phyloP scores from a whole-genome alignment of 306 rosid species.

The Astragalus glycyphyllos region DNA sequence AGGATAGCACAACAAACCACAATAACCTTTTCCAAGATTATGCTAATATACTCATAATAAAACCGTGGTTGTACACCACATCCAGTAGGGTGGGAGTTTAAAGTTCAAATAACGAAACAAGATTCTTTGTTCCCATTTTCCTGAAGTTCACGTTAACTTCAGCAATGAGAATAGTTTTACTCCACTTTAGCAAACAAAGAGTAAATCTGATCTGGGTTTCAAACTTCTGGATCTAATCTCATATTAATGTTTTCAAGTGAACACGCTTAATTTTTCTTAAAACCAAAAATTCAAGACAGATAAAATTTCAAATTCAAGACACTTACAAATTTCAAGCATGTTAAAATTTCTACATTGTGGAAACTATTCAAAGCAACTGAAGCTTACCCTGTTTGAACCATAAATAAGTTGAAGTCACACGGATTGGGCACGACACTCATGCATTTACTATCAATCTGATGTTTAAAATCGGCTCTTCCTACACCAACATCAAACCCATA shows the following conservation, averaged over 20 bases:
- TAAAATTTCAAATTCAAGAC: too few species aligned
- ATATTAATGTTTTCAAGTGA: constrained; percentile 31
- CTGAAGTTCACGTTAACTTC: constrained; percentile 23
- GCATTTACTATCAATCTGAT: constrained; percentile 97
- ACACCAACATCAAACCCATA: constrained; percentile 67
- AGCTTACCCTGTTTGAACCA: constrained; percentile 94
- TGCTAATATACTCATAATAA: neutral
- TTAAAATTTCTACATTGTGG: constrained; percentile 7
- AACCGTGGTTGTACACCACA: constrained; percentile 9
- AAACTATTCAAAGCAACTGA: constrained; percentile 27
- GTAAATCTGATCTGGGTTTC: constrained; percentile 27
- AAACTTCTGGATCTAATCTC: constrained; percentile 9
- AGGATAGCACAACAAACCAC: constrained; percentile 15
- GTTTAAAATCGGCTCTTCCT: constrained; percentile 81
- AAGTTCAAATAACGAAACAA: constrained; percentile 22
- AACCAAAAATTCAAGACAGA: constrained; percentile 13
- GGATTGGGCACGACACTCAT: constrained; percentile 96
- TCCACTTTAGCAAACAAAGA: constrained; percentile 24
- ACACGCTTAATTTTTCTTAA: neutral
- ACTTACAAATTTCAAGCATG: constrained; percentile 5
- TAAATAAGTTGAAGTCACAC: constrained; percentile 84
- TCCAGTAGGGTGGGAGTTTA: constrained; percentile 16
- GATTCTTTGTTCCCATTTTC: constrained; percentile 23
- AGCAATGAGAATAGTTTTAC: constrained; percentile 4
- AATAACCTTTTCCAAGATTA: constrained; percentile 1